Evolutionary conservation across 2,329 filamentous ascomycete species (phyloP).

Genomic region (Fusarium caatingaense): DNA sequence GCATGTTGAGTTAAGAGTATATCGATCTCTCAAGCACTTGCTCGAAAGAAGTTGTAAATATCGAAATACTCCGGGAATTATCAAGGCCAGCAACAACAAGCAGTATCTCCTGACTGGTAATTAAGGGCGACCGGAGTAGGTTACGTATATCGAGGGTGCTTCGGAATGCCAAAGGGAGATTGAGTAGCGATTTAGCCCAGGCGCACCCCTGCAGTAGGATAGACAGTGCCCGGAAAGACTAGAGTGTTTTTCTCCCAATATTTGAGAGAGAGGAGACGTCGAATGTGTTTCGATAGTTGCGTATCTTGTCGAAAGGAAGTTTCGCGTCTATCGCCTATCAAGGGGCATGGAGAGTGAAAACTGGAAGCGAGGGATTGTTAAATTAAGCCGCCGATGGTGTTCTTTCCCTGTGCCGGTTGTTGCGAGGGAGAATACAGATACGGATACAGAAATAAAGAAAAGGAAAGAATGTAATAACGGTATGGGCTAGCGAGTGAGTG

Average conservation of each 20-base stretch:
- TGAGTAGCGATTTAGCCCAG: constrained; percentile 5
- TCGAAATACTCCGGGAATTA: not conserved
- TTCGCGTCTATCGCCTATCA: constrained; percentile 34
- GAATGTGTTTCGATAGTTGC: constrained; percentile 5
- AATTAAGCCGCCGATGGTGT: constrained; percentile 23
- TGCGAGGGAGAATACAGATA: constrained; percentile 21
- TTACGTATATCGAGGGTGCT: constrained; percentile 18
- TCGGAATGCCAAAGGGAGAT: constrained; percentile 34
- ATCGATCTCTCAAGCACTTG: constrained; percentile 7
- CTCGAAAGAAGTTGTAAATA: constrained; percentile 6
- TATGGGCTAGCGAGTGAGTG: constrained; percentile 31
- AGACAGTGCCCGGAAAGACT: constrained; percentile 15
- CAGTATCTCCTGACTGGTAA: not conserved
- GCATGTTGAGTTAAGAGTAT: constrained; percentile 40
- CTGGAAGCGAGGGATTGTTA: constrained; percentile 29
- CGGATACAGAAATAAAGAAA: constrained; percentile 10
- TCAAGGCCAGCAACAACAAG: not conserved
- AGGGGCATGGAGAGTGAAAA: constrained; percentile 24
- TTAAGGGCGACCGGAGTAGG: constrained; percentile 18
- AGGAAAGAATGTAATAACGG: constrained; percentile 32
- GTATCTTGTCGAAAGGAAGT: constrained; percentile 24
- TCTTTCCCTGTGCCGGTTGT: not conserved
- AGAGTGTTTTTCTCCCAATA: not conserved
- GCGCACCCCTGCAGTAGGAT: constrained; percentile 11
- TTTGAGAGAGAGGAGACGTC: not conserved